These are phyloP conservation scores for Gentiana dahurica DNA, from an alignment of 257 asterid species.

Conservation along the genomic window DNA sequence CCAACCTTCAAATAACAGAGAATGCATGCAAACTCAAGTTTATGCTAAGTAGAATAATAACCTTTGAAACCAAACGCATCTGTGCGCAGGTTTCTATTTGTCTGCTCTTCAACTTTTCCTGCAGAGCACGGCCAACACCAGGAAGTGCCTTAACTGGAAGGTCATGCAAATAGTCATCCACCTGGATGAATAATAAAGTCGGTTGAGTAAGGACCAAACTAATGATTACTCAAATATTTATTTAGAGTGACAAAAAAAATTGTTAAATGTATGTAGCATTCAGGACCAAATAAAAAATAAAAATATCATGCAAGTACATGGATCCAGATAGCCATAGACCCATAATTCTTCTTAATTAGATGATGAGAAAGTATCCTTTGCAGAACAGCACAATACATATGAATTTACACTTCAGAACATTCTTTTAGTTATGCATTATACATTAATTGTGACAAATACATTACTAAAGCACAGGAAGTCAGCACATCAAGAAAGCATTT, in stretches of 20 bases:
- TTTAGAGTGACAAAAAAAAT: too few relatives aligned
- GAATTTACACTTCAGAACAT: too few relatives aligned
- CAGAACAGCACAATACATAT: too few relatives aligned
- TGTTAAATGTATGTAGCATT: background rate
- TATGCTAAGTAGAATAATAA: conserved; percentile 7
- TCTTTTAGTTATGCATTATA: too few relatives aligned
- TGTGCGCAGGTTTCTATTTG: conserved; percentile 69
- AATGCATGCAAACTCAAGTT: too few relatives aligned
- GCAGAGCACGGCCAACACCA: conserved; percentile 83
- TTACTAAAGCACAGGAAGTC: background rate
- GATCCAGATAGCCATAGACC: background rate
- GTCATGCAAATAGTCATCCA: conserved; percentile 49
- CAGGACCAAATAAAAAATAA: background rate
- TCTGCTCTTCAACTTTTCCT: conserved; percentile 55
- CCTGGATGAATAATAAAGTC: conserved; percentile 30
- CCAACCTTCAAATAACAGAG: background rate
- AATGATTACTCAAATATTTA: too few relatives aligned
- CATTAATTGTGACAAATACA: too few relatives aligned
- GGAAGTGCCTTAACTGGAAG: conserved; percentile 97
- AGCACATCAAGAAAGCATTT: too few relatives aligned
- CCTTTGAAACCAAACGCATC: conserved; percentile 64
- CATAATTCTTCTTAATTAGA: too few relatives aligned
- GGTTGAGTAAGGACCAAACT: too few relatives aligned
- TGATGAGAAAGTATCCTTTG: too few relatives aligned
- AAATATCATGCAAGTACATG: background rate